These are phyloP conservation scores for Alternaria sp. DNA, from an alignment of 2,329 filamentous ascomycete species.

Conservation along the genomic window DNA sequence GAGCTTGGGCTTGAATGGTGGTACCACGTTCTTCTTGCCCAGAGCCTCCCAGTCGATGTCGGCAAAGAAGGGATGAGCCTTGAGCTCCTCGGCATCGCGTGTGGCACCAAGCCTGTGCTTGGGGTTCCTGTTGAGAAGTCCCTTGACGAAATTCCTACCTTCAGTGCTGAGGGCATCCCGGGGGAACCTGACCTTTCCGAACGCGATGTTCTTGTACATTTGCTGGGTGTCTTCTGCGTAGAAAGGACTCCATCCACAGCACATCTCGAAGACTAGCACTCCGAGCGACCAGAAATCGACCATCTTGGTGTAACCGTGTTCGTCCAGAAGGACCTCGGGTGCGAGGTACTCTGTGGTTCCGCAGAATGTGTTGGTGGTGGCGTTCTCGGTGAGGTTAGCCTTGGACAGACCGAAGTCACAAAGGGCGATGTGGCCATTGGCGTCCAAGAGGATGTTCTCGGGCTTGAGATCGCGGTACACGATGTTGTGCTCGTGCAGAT, in stretches of 20 bases:
- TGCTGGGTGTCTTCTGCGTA: slow-evolving; percentile 99
- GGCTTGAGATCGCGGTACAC: slow-evolving; percentile 98
- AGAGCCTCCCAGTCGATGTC: slow-evolving; percentile 94
- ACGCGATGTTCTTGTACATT: slow-evolving; percentile 99
- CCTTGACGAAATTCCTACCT: slow-evolving; percentile 97
- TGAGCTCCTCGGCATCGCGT: slow-evolving; percentile 90
- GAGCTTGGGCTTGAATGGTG: slow-evolving; percentile 96
- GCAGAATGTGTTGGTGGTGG: slow-evolving; percentile 98
- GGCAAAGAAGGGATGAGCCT: slow-evolving; percentile 90
- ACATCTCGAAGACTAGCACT: slow-evolving; percentile 99
- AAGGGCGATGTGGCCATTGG: slow-evolving; percentile 95
- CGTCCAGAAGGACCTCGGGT: slow-evolving; percentile 91
- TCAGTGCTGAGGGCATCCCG: slow-evolving; percentile 93
- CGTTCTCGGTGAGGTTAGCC: slow-evolving; percentile 94
- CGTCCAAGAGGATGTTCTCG: slow-evolving; percentile 95
- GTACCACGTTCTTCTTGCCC: slow-evolving; percentile 87
- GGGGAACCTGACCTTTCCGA: slow-evolving; percentile 96
- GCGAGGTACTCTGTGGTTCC: slow-evolving; percentile 98
- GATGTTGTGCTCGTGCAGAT: slow-evolving; percentile 95
- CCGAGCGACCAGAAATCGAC: slow-evolving; percentile 99
- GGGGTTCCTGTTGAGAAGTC: slow-evolving; percentile 93
- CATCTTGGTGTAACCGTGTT: slow-evolving; percentile 99
- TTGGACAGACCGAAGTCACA: slow-evolving; percentile 98
- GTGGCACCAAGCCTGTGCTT: slow-evolving; percentile 92
- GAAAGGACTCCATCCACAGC: slow-evolving; percentile 98